Base-by-base conservation (phyloP, 352 stramenopile genomes). In the Globisporangium nunn region DNA sequence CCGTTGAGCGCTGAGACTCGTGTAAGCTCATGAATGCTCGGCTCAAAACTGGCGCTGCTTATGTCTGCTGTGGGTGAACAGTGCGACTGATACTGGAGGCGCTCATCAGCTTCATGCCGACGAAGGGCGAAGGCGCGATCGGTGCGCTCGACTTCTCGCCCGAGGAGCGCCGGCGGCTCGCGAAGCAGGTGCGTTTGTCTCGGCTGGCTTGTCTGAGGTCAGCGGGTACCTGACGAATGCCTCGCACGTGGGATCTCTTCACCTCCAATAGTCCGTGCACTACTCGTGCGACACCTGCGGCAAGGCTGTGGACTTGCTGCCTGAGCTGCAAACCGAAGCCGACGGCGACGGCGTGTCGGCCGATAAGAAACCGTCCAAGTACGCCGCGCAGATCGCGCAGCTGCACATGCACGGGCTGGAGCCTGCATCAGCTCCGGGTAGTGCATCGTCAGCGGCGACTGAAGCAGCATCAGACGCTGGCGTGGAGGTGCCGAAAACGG, bases 51-150 rank as follows among this genome's bases (percentile, higher is more conserved):
- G 23, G 23, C 1, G 23, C 23, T 23, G 23, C 23, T 23, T 23
- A 23, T 51, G 6, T 52, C 45, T 59, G 39, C 23, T 1, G 46
- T 56, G 12, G 5, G 54, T 10, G 11, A 50, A 40, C 49, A 93
- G 93, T 99, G 40, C 89, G 97, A 23, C 72, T 98, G 6, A 99
- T 99, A 63, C 71, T 99, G 35, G 96, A 99, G 66, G 97, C 97
- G 43, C 72, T 99, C 1, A 98, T 99, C 61, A 97, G 85, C 66
- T 99, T 99, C 68, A 94, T 99, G 62, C 96, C 96, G 10, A 91
- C 83, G 3, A 91, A 91, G 58, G 81, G 81, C 35, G 83, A 92
- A 51, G 85, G 85, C 11, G 85, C 85, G 4, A 93, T 95, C 52
- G 85, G 85, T 8, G 79, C 83, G 2, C 66, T 95, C 29, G 82